Evolutionary conservation across 257 asterid genomes (phyloP).

Genomic region (Misopates orontium): DNA sequence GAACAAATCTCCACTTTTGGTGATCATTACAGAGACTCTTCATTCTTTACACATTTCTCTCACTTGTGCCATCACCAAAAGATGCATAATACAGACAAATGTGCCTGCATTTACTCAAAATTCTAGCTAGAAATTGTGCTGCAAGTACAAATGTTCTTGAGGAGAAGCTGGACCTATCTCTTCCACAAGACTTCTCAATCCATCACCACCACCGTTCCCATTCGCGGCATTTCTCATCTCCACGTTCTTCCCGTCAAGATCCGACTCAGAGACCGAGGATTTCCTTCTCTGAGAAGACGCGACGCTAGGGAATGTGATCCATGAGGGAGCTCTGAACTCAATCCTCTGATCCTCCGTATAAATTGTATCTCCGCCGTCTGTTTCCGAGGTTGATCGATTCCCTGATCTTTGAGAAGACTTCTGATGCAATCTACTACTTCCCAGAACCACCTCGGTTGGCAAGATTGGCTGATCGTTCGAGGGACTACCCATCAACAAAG

Average conservation of each 20-base stretch:
- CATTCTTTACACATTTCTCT: slow-evolving; percentile 16
- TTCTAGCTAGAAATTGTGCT: slow-evolving; percentile 67
- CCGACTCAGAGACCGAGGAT: slow-evolving; percentile 78
- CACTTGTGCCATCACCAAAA: not conserved
- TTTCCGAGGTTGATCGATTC: slow-evolving; percentile 70
- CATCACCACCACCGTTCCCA: slow-evolving; percentile 50
- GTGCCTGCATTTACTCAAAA: slow-evolving; percentile 8
- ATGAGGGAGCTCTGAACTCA: slow-evolving; percentile 84
- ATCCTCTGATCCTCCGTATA: slow-evolving; percentile 61
- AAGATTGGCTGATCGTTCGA: slow-evolving; percentile 85
- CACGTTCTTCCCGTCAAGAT: slow-evolving; percentile 59
- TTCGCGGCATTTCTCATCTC: slow-evolving; percentile 50
- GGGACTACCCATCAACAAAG: slow-evolving; percentile 83
- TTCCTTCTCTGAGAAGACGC: slow-evolving; percentile 90
- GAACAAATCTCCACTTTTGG: slow-evolving; percentile 16
- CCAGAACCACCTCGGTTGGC: slow-evolving; percentile 90
- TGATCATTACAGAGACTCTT: slow-evolving; percentile 2
- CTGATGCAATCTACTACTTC: slow-evolving; percentile 89
- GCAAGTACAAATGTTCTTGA: slow-evolving; percentile 78
- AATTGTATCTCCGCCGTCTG: slow-evolving; percentile 51
- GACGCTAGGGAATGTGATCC: slow-evolving; percentile 92
- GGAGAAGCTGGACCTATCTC: slow-evolving; percentile 97
- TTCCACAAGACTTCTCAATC: slow-evolving; percentile 67
- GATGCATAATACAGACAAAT: not conserved
- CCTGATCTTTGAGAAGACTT: slow-evolving; percentile 75